These are phyloP conservation scores for Stenogyne calaminthoides DNA, from an alignment of 305 asterid genomes.

Conservation along the genomic window DNA sequence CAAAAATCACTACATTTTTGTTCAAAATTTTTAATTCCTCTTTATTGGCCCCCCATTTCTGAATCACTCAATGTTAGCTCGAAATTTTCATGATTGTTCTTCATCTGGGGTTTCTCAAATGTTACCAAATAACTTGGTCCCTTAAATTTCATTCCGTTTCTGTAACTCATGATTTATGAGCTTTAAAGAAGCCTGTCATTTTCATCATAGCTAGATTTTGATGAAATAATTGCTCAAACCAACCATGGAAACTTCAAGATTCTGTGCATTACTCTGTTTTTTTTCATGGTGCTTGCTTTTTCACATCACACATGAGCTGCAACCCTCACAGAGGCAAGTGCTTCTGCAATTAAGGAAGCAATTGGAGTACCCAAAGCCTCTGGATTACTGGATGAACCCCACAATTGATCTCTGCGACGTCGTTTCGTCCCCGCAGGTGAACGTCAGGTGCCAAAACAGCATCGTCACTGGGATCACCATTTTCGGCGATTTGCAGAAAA, in stretches of 20 bases:
- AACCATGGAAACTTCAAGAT: conserved; percentile 39
- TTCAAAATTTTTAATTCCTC: not conserved
- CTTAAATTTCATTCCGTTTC: not conserved
- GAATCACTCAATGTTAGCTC: conserved; percentile 1
- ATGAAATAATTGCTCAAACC: conserved; percentile 12
- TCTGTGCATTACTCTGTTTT: conserved; percentile 31
- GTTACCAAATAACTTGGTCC: not conserved
- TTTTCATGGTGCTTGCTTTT: conserved; percentile 43
- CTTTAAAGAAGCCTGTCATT: conserved; percentile 20
- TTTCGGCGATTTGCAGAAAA: conserved; percentile 44
- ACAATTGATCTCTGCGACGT: conserved; percentile 43
- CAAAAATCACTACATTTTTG: conserved; percentile 9
- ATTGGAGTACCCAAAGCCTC: conserved; percentile 56
- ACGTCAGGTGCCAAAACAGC: conserved; percentile 49
- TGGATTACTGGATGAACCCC: conserved; percentile 43
- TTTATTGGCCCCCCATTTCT: not conserved
- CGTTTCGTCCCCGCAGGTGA: conserved; percentile 48
- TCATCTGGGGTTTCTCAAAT: not conserved
- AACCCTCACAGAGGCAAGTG: conserved; percentile 58
- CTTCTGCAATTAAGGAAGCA: conserved; percentile 61
- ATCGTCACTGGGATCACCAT: conserved; percentile 43
- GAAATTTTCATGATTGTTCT: not conserved
- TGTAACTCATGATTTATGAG: conserved; percentile 17
- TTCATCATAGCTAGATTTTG: not conserved
- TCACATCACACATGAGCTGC: conserved; percentile 43